Conservation (phyloP, 2,329 filamentous ascomycete species). For the Colletotrichum horii region DNA sequence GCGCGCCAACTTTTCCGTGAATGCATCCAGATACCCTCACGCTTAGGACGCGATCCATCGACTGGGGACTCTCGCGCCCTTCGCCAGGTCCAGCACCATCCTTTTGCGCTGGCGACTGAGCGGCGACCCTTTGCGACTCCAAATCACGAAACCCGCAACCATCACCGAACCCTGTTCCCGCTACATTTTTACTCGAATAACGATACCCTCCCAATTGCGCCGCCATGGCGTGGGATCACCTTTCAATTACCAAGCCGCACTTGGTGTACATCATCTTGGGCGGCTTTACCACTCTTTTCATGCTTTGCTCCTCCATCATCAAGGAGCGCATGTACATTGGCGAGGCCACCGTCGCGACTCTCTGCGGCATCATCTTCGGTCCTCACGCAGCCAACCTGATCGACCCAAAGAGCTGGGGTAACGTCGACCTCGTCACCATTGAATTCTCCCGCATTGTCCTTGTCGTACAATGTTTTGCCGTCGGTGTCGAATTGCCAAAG, state of each 20-base stretch:
- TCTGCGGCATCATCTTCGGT: slow-evolving; percentile 88
- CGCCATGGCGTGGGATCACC: slow-evolving; percentile 78
- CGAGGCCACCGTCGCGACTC: slow-evolving; percentile 91
- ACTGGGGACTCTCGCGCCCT: slow-evolving; percentile 27
- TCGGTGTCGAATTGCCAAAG: slow-evolving; percentile 88
- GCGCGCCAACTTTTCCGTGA: slow-evolving; percentile 25
- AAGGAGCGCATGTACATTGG: slow-evolving; percentile 99
- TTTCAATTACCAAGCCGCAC: slow-evolving; percentile 91
- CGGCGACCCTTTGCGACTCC: background rate
- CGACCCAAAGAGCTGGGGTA: slow-evolving; percentile 78
- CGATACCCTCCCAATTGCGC: slow-evolving; percentile 2
- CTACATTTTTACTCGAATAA: background rate
- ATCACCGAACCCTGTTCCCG: background rate
- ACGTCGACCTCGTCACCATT: slow-evolving; percentile 83
- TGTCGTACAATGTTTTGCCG: slow-evolving; percentile 90
- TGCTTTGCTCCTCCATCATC: slow-evolving; percentile 97
- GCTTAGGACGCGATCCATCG: slow-evolving; percentile 27
- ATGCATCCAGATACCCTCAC: slow-evolving; percentile 34
- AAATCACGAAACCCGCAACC: background rate
- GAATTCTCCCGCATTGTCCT: slow-evolving; percentile 90
- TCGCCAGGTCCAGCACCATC: slow-evolving; percentile 22
- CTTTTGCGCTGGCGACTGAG: slow-evolving; percentile 16
- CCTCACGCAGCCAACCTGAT: slow-evolving; percentile 85
- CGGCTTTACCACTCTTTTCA: slow-evolving; percentile 96
- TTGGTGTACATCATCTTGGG: slow-evolving; percentile 98